Base-by-base conservation (phyloP, 495 filamentous ascomycete genomes). In the Penicillium parvum region DNA sequence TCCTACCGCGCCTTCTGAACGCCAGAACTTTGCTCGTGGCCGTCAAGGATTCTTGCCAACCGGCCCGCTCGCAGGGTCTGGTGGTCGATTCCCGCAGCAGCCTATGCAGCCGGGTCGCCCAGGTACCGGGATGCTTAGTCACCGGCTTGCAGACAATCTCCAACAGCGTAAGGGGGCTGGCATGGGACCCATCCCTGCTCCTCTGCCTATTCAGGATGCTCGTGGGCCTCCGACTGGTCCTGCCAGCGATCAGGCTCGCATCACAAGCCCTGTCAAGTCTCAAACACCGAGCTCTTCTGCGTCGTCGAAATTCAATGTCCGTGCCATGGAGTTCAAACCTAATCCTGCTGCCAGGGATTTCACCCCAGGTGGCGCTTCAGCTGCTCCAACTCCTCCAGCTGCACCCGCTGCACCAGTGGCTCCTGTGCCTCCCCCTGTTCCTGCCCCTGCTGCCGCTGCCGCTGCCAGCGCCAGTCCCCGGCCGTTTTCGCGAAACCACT, bases 301-400 rank as follows among this genome's bases (percentile, higher is more conserved):
- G 32, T 75, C 78, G 7, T 73, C 73, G 18, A 84, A 87, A 59
- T 78, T 95, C 66, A 94, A 95, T 51, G 88, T 86, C 2, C 82
- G 80, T 36, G 90, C 84, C 21, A 74, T 81, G 53, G 89, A 94
- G 54, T 96, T 96, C 66, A 79, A 83, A 49, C 88, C 88, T 3
- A 90, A 82, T 53, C 79, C 87, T 7, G 81, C 84, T 27, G 88
- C 88, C 3, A 81, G 72, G 32, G 70, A 83, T 0, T 95, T 96
- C 64, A 87, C 77, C 45, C 89, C 88, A n/a, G 76, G 72, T 50
- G 76, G 72, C 26, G 63, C 72, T 47, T 83, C 78, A 50, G 37
- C 38, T 1, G 29, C 21, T 6, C 16, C 28, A 6, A 15, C 7
- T 30, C 5, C 3, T 30, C 7, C 28, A 5, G 28, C 12, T 7